Evolutionary conservation across 1,139 yeast genomes (phyloP).

Genomic region (Taphrina pruni): DNA sequence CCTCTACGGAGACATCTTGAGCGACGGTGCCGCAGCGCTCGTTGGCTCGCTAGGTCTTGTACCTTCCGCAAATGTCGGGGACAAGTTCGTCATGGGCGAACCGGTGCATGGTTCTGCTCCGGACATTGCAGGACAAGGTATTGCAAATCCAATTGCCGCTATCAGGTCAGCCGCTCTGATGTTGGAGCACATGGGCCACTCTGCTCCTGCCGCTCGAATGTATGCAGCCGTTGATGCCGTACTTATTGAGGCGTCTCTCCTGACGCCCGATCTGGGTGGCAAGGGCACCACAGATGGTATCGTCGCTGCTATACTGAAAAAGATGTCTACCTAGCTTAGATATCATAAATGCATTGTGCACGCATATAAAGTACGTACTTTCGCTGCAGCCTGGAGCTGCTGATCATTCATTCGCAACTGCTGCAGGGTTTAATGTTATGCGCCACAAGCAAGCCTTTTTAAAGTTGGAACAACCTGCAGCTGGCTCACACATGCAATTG

Average conservation of each 20-base stretch:
- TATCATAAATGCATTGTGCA: neutral
- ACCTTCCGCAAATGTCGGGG: constrained; percentile 98
- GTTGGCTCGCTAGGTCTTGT: constrained; percentile 98
- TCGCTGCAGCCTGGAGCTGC: too few relatives aligned
- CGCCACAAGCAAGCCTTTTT: neutral
- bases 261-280: constrained; percentile 97
- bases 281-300: constrained; percentile 83
- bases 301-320: constrained; percentile 73
- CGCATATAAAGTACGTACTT: neutral
- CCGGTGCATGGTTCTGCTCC: constrained; percentile 99
- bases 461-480: too few relatives aligned
- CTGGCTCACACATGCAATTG: too few relatives aligned
- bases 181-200: constrained; percentile 94
- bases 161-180: constrained; percentile 95
- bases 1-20: constrained; percentile 93
- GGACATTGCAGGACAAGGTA: constrained; percentile 87
- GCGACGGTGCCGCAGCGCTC: constrained; percentile 98
- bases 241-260: constrained; percentile 76
- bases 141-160: constrained; percentile 96
- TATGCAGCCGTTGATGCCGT: constrained; percentile 94
- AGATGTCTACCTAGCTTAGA: constrained; percentile 19
- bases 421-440: neutral
- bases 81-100: constrained; percentile 93
- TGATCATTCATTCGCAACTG: too few relatives aligned
- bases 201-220: constrained; percentile 88